phyloP scores from a whole-genome alignment of 345 rosid species.

The Linum trigynum region DNA sequence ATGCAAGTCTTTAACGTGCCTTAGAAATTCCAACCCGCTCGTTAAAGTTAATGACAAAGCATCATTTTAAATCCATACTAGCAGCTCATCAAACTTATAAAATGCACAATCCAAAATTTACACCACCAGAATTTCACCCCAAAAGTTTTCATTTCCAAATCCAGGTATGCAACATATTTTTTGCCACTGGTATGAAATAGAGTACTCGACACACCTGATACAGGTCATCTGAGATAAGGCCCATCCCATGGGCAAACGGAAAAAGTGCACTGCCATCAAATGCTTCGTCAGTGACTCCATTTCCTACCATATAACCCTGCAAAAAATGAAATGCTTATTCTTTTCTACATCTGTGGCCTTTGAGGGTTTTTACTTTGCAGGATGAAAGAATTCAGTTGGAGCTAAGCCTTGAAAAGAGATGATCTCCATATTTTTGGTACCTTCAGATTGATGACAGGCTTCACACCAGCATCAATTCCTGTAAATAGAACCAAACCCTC shows the following conservation, averaged over 20 bases:
- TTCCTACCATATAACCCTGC: constrained; percentile 43
- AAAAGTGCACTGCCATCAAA: constrained; percentile 35
- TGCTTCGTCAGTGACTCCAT: constrained; percentile 22
- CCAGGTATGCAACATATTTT: no score
- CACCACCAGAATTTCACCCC: no score
- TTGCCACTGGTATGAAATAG: no score
- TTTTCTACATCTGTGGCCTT: constrained; percentile 3
- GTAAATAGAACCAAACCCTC: not conserved
- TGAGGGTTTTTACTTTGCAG: constrained; percentile 4
- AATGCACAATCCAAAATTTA: no score
- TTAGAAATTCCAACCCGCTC: not conserved
- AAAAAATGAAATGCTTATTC: not conserved
- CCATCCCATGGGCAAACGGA: constrained; percentile 43
- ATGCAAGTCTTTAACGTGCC: not conserved
- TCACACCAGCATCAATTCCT: constrained; percentile 4
- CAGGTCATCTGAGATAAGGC: constrained; percentile 36
- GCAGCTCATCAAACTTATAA: no score
- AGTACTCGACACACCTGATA: constrained; percentile 18
- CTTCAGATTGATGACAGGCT: constrained; percentile 7
- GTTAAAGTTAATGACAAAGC: no score
- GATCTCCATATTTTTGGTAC: not conserved
- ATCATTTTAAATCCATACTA: no score
- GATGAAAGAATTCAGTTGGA: not conserved
- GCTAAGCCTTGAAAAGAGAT: not conserved
- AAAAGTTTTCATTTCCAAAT: no score